phyloP scores from a whole-genome alignment of 345 rosid genomes.

The Rhizophora apiculata region DNA sequence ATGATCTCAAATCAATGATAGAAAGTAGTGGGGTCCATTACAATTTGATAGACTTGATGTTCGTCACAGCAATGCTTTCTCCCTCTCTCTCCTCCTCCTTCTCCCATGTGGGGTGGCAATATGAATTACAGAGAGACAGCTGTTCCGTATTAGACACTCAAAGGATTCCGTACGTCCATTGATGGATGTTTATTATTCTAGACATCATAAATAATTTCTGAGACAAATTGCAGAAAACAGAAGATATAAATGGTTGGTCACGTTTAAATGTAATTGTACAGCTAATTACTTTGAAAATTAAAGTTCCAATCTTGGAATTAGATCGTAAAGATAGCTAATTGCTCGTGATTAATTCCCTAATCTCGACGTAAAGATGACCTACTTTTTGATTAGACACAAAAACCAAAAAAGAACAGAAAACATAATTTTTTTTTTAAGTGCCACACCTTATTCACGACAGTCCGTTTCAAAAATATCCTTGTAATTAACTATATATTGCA shows the following conservation, averaged over 20 bases:
- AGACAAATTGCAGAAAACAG: too few species aligned
- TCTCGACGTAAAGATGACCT: too few species aligned
- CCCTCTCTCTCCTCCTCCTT: not conserved
- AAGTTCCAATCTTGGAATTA: too few species aligned
- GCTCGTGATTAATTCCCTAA: too few species aligned
- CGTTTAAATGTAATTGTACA: too few species aligned
- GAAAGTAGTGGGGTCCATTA: constrained; percentile 9
- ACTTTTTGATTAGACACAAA: not conserved
- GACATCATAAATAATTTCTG: too few species aligned
- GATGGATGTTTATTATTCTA: not conserved
- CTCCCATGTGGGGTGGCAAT: not conserved
- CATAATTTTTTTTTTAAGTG: not conserved
- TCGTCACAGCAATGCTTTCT: not conserved
- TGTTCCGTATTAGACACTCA: constrained; percentile 19
- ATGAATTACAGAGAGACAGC: constrained; percentile 1
- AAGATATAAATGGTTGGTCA: too few species aligned
- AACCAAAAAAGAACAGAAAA: not conserved
- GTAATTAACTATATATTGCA: too few species aligned
- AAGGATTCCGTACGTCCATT: constrained; percentile 21
- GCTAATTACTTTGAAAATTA: too few species aligned
- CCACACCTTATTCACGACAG: too few species aligned
- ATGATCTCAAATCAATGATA: not conserved
- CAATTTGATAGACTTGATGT: constrained; percentile 3
- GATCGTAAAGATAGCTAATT: too few species aligned
- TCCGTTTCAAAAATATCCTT: too few species aligned